phyloP scores from a whole-genome alignment of 169 alveolate species.

The Plasmodium gaboni region DNA sequence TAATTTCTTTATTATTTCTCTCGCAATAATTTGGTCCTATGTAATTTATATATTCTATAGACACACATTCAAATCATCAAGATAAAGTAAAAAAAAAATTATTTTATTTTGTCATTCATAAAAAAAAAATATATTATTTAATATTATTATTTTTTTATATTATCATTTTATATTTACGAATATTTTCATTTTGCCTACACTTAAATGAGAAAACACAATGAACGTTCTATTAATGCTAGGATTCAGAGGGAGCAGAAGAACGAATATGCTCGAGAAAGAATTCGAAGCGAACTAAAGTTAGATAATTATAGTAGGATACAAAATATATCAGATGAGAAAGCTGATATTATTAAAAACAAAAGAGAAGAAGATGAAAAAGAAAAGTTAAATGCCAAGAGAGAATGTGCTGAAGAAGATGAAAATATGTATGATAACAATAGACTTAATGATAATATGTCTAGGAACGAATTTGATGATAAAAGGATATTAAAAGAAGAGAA shows the following conservation, averaged over 20 bases:
- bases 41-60: too few relatives aligned
- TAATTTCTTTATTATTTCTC: too few relatives aligned
- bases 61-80: too few relatives aligned
- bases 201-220: conserved; percentile 72
- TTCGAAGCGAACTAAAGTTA: conserved; percentile 32
- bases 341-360: conserved; percentile 50
- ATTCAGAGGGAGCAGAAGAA: conserved; percentile 73
- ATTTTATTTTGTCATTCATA: too few relatives aligned
- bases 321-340: conserved; percentile 47
- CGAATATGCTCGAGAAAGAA: conserved; percentile 73
- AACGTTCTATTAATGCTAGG: conserved; percentile 41
- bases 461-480: conserved; percentile 42
- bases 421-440: not conserved
- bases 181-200: not conserved
- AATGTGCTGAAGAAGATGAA: conserved; percentile 10
- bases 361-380: conserved; percentile 27
- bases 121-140: too few relatives aligned
- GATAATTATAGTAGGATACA: conserved; percentile 61
- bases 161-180: not conserved
- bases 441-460: not conserved
- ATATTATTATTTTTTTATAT: not conserved
- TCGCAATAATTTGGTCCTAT: too few relatives aligned
- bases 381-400: conserved; percentile 10
- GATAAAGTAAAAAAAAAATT: too few relatives aligned
- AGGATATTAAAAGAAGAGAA: conserved; percentile 31